These are phyloP conservation scores for Colletotrichum lupini DNA, from an alignment of 2,329 filamentous ascomycete species.

Conservation along the genomic window DNA sequence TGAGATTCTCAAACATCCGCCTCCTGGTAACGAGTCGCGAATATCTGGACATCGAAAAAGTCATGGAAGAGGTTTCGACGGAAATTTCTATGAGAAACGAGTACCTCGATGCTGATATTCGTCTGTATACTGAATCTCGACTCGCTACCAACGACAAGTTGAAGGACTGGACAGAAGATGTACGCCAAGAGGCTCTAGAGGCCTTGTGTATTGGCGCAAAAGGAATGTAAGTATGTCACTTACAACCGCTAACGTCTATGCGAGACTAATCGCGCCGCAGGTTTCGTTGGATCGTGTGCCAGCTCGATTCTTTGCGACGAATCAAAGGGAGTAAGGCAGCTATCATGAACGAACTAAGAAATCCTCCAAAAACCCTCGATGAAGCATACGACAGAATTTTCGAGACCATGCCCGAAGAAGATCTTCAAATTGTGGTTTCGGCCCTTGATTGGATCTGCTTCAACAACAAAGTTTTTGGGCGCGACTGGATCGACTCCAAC, in stretches of 20 bases:
- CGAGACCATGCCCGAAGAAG: not conserved
- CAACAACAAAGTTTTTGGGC: not conserved
- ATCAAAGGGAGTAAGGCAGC: not conserved
- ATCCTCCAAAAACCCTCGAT: not conserved
- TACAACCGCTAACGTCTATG: rapidly evolving
- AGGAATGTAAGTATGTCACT: not conserved
- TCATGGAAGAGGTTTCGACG: not conserved
- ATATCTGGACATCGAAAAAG: not conserved
- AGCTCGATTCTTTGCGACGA: not conserved
- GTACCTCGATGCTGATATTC: not conserved
- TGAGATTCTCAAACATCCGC: not conserved
- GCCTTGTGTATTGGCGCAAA: not conserved
- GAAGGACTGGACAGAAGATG: not conserved
- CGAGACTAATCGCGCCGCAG: not conserved
- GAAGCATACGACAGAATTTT: not conserved
- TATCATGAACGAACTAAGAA: not conserved
- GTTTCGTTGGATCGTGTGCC: conserved; percentile 13
- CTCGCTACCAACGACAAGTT: rapidly evolving
- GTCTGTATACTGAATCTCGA: rapidly evolving
- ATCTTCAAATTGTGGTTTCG: rapidly evolving
- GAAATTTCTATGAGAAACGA: not conserved
- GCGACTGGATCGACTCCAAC: too few relatives aligned
- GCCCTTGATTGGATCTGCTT: not conserved
- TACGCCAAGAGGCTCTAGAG: not conserved
- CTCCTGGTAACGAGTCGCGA: not conserved